These are phyloP conservation scores for Solanum ossicruentum DNA, from an alignment of 257 asterid genomes.

Conservation along the genomic window DNA sequence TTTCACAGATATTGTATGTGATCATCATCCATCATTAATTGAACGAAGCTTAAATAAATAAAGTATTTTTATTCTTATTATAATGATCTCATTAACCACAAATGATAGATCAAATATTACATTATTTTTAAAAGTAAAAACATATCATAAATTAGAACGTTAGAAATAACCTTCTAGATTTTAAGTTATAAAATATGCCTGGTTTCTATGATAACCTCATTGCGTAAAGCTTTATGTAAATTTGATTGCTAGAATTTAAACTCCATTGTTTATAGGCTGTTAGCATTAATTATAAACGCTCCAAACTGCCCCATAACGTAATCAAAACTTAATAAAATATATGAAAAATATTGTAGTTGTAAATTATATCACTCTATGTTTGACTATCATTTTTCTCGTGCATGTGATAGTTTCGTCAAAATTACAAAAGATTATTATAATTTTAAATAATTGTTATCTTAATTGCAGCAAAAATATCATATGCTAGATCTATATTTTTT, in stretches of 20 bases:
- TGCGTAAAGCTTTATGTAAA: background rate
- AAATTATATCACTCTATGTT: background rate
- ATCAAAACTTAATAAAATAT: background rate
- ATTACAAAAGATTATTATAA: background rate
- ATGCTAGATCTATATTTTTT: background rate
- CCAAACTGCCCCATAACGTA: background rate
- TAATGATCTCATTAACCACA: too few species aligned
- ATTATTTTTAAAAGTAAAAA: too few species aligned
- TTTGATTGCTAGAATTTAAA: background rate
- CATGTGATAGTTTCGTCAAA: background rate
- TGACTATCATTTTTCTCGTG: background rate
- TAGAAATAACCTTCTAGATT: background rate
- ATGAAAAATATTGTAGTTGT: background rate
- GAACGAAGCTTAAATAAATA: too few species aligned
- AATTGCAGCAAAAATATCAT: background rate
- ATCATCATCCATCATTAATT: too few species aligned
- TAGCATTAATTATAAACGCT: background rate
- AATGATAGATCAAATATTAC: too few species aligned
- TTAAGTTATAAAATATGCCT: background rate
- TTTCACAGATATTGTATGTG: too few species aligned
- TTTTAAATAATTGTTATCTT: background rate
- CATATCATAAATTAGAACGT: background rate
- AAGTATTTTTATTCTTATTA: too few species aligned
- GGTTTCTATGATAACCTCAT: background rate
- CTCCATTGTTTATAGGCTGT: background rate